Percentiles rank a stretch among this genome's conserved stretches.
These are phyloP conservation scores for Taiozyma sp. DNA, from an alignment of 1,139 yeast species.

Conservation along the genomic window DNA sequence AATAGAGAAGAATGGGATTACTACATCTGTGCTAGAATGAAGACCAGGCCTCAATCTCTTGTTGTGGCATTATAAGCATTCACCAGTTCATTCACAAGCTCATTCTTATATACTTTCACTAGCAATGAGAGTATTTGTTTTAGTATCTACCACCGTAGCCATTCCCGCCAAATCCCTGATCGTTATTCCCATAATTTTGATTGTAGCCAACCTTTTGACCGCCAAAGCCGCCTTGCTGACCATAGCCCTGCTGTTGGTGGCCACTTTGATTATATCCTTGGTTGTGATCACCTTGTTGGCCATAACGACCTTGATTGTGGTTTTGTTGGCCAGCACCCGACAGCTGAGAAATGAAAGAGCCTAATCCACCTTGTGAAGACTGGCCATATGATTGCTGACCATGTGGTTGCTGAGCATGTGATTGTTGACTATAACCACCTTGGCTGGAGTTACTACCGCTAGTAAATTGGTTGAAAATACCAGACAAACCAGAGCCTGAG, in stretches of 20 bases:
- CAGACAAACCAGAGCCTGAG: constrained; percentile 3
- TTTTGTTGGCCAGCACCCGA: constrained; percentile 3
- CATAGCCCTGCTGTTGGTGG: constrained; percentile 1
- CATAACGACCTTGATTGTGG: background rate
- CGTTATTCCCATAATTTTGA: background rate
- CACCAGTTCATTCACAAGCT: background rate
- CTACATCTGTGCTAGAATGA: background rate
- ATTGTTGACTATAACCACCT: background rate
- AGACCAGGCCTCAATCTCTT: background rate
- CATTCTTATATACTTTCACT: background rate
- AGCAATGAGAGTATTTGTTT: background rate
- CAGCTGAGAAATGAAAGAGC: constrained; percentile 3
- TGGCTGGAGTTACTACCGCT: background rate
- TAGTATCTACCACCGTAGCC: constrained; percentile 11
- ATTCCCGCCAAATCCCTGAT: constrained; percentile 5
- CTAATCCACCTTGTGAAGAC: constrained; percentile 2
- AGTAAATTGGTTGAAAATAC: constrained; percentile 1
- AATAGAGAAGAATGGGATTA: background rate
- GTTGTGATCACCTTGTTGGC: background rate
- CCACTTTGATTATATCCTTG: constrained; percentile 5
- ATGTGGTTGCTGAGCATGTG: background rate
- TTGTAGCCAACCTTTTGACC: constrained; percentile 1
- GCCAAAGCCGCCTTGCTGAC: background rate
- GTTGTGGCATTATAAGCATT: background rate
- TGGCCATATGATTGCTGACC: constrained; percentile 1